Base-by-base conservation (phyloP, 768 basidiomycete species). In the Boletus reticuloceps region DNA sequence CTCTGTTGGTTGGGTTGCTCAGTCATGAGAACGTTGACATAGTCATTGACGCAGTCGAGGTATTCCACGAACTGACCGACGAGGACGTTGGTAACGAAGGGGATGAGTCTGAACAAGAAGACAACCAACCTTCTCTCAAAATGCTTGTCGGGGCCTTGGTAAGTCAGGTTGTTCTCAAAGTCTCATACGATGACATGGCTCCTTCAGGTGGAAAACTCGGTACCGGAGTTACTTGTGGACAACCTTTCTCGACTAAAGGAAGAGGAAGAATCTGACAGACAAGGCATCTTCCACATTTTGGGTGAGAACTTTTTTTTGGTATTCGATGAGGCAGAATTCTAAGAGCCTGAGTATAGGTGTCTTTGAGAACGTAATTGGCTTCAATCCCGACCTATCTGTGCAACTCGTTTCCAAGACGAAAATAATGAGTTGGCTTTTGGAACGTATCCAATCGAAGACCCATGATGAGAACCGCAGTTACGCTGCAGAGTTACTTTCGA, bases 1-100 rank as follows among this genome's bases (percentile, higher is more conserved):
- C 78, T 32, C 75, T 86, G 27, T 79, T 98, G 46, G 81, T 91
- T 53, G 94, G 90, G 31, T 81, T 99, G 46, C 83, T 99, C 53
- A 91, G 85, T 53, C 95, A 99, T 68, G 97, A 99, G 72, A 99
- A 99, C 69, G 81, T 88, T 45, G 97, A 99, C 72, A 98, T 99
- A 56, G 90, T 91, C n/a, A 90, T 98, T 51, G 94, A 97, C 61
- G 89, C 93, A 32, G 86, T 98, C 36, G 91, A 95, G 67, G 81
- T 96, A 19, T 77, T 99, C 6, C 88, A 94, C 63, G 97, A 99
- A 71, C 79, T 98, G 57, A 96, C 94, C 1, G 97, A 99, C 61
- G 97, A 98, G 71, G 96, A 98, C 63, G 91, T 92, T 2, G 90
- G 89, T 6, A 86, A 89, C 46, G 90, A 87, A 63, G 82, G 68